Percentiles rank a stretch among this genome's conserved stretches.
Conservation (phyloP, 1,139 yeast species). For the Debaryomycetaceae sp. region DNA sequence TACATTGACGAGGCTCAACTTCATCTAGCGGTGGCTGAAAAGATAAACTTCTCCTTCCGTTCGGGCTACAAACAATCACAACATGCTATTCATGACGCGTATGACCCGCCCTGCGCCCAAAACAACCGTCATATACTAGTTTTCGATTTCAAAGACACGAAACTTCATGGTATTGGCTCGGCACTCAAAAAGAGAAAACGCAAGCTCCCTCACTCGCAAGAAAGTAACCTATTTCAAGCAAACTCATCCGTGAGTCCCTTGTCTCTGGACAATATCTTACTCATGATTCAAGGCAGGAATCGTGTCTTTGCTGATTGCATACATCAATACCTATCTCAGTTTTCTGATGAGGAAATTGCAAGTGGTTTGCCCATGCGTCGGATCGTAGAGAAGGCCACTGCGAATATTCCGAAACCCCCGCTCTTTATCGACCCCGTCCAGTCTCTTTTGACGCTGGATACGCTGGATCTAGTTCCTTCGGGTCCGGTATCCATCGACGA, state of each 20-base stretch:
- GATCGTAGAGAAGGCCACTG: conserved; percentile 5
- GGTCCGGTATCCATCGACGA: conserved; percentile 16
- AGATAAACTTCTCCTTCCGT: conserved; percentile 25
- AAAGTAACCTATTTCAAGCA: conserved; percentile 16
- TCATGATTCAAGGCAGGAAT: conserved; percentile 50
- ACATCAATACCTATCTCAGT: conserved; percentile 23
- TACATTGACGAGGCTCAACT: conserved; percentile 70
- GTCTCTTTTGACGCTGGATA: conserved; percentile 13
- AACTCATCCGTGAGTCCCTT: conserved; percentile 14
- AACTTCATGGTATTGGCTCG: conserved; percentile 28
- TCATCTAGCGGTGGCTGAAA: conserved; percentile 19
- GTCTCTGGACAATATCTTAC: conserved; percentile 32
- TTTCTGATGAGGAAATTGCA: conserved; percentile 12
- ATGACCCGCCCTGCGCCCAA: conserved; percentile 9
- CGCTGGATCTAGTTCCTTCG: not conserved
- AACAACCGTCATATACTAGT: conserved; percentile 41
- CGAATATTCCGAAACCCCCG: conserved; percentile 35
- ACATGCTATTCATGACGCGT: conserved; percentile 20
- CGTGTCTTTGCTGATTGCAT: conserved; percentile 39
- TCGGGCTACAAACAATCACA: conserved; percentile 35
- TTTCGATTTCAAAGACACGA: conserved; percentile 72
- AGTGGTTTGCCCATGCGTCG: conserved; percentile 5
- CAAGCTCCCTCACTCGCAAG: conserved; percentile 2
- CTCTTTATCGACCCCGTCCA: conserved; percentile 22
- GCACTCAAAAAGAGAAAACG: conserved; percentile 13